phyloP scores from a whole-genome alignment of 2,329 filamentous ascomycete genomes.

The Fusarium secorum region DNA sequence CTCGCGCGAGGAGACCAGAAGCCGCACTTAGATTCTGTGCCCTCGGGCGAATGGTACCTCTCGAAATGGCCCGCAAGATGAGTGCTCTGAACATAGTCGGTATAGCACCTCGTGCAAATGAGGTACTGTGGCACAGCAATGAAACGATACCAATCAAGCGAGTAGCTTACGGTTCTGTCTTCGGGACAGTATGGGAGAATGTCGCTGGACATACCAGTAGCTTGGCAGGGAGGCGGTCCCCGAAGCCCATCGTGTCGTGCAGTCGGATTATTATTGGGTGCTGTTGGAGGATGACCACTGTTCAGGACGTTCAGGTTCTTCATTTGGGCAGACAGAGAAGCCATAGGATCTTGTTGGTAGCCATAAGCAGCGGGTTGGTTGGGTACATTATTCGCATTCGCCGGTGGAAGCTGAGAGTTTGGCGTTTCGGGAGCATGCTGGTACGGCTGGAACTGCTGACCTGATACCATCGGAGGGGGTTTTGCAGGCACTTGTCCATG shows the following conservation, averaged over 20 bases:
- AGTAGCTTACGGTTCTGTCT: conserved; percentile 40
- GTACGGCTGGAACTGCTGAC: background rate
- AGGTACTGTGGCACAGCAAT: conserved; percentile 42
- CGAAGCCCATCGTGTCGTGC: conserved; percentile 1
- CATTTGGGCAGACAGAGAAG: conserved; percentile 28
- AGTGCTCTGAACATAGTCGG: conserved; percentile 47
- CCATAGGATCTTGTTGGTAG: conserved; percentile 4
- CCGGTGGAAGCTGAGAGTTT: background rate
- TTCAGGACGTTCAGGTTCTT: conserved; percentile 16
- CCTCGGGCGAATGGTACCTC: conserved; percentile 35
- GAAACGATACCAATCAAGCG: conserved; percentile 45
- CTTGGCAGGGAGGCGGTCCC: conserved; percentile 19
- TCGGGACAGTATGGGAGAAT: conserved; percentile 43
- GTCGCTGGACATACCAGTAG: conserved; percentile 36
- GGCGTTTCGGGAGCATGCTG: background rate
- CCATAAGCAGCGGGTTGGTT: background rate
- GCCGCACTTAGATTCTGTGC: conserved; percentile 43
- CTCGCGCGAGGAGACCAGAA: conserved; percentile 47
- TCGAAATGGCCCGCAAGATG: conserved; percentile 44
- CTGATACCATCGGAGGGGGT: fast-evolving
- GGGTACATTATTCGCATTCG: fast-evolving
- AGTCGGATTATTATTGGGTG: fast-evolving
- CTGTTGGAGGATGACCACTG: background rate
- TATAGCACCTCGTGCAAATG: conserved; percentile 54
- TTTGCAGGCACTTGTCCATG: background rate